Conservation (phyloP, 129 eudicot genomes). For the Flaveria trinervia region DNA sequence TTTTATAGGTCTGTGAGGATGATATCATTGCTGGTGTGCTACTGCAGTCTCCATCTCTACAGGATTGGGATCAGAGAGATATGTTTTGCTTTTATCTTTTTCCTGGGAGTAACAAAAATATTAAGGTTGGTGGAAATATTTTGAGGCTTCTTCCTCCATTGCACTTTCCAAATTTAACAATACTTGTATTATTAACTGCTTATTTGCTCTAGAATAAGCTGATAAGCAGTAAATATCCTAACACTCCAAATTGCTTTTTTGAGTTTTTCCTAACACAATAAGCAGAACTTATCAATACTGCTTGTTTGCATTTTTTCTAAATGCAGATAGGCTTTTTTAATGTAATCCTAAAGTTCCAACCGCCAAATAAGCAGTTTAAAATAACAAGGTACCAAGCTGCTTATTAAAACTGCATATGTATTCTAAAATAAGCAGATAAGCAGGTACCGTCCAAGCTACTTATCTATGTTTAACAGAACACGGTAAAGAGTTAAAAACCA, state of each 20-base stretch:
- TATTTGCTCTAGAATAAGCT: neutral
- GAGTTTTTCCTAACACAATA: neutral
- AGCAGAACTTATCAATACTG: neutral
- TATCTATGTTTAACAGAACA: neutral
- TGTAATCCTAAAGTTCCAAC: neutral
- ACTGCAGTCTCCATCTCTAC: constrained; percentile 62
- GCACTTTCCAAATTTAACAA: too few species aligned
- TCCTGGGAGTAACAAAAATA: constrained; percentile 49
- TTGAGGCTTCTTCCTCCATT: neutral
- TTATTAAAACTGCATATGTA: neutral
- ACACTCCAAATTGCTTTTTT: neutral
- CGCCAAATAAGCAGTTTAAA: neutral
- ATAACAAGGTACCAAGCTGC: neutral
- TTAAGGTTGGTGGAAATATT: constrained; percentile 48
- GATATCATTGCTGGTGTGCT: constrained; percentile 67
- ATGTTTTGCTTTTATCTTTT: constrained; percentile 79
- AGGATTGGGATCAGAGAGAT: constrained; percentile 85
- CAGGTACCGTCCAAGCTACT: neutral
- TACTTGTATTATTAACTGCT: neutral
- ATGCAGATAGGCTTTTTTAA: too few species aligned
- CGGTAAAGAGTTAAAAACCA: constrained; percentile 1
- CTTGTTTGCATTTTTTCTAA: neutral
- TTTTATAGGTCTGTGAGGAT: constrained; percentile 54
- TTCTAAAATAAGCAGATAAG: constrained; percentile 2
- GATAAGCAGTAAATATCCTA: constrained; percentile 4